Evolutionary conservation across 2,329 filamentous ascomycete species (phyloP).

Genomic region (Cladosporium oxysporum): DNA sequence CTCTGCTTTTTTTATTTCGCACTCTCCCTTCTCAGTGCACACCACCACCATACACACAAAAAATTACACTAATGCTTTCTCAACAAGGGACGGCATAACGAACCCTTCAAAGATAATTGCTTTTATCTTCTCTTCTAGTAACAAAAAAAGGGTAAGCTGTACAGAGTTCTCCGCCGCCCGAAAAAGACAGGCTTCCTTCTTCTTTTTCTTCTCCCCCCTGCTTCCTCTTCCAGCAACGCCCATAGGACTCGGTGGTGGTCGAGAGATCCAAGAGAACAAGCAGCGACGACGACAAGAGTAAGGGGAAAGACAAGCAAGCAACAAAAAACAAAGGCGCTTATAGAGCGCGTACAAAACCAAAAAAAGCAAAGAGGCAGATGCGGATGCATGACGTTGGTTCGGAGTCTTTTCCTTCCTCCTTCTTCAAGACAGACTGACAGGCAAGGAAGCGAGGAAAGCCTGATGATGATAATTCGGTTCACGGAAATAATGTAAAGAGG

Average conservation of each 20-base stretch:
- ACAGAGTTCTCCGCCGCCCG: neutral
- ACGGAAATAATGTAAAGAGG: neutral
- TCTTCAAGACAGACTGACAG: neutral
- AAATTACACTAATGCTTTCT: neutral
- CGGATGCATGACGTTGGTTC: neutral
- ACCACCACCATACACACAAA: neutral
- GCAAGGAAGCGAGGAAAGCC: neutral
- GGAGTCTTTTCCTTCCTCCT: neutral
- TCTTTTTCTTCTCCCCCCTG: too few relatives aligned
- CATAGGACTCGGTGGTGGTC: neutral
- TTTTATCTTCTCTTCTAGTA: neutral
- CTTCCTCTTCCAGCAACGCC: too few relatives aligned
- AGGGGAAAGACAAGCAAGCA: neutral
- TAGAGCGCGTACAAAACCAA: neutral
- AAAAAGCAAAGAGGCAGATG: neutral
- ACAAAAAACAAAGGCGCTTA: neutral
- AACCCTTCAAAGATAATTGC: neutral
- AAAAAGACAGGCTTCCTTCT: neutral
- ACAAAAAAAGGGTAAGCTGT: neutral
- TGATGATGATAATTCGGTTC: neutral
- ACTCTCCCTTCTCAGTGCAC: neutral
- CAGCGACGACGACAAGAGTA: neutral
- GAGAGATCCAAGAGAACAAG: neutral
- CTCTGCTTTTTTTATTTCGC: too few relatives aligned
- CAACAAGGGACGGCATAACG: neutral